phyloP scores from a whole-genome alignment of 2,329 filamentous ascomycete species.

The Fusarium falciforme region DNA sequence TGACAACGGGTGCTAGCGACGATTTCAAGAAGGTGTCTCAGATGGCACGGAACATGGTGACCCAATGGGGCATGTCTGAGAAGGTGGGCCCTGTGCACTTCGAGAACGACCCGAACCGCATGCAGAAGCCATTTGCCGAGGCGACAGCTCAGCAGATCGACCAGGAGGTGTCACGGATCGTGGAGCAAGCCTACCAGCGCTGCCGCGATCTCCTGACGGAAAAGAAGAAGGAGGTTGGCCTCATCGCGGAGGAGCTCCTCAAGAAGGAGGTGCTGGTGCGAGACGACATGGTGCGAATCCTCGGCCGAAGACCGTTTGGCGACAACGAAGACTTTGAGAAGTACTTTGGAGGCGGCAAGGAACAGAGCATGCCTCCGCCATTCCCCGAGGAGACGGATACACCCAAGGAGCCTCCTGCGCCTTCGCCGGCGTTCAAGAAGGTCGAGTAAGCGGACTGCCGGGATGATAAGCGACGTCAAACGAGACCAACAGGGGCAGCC shows the following conservation, averaged over 20 bases:
- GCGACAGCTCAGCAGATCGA: slow-evolving; percentile 94
- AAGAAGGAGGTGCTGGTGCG: slow-evolving; percentile 90
- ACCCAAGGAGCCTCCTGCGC: slow-evolving; percentile 49
- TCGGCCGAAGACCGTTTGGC: slow-evolving; percentile 86
- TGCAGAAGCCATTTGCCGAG: slow-evolving; percentile 97
- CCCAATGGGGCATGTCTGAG: slow-evolving; percentile 98
- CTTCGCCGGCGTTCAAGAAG: slow-evolving; percentile 53
- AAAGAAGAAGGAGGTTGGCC: slow-evolving; percentile 88
- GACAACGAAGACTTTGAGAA: slow-evolving; percentile 91
- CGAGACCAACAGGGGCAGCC: background rate
- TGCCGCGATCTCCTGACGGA: slow-evolving; percentile 85
- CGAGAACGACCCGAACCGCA: slow-evolving; percentile 81
- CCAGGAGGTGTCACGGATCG: slow-evolving; percentile 87
- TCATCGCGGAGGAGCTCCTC: slow-evolving; percentile 93
- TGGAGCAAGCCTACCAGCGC: slow-evolving; percentile 92
- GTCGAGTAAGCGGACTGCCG: slow-evolving; percentile 36
- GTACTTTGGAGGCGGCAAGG: slow-evolving; percentile 80
- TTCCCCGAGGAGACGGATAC: slow-evolving; percentile 60
- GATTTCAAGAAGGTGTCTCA: slow-evolving; percentile 98
- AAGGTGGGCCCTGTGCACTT: slow-evolving; percentile 95
- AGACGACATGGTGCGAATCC: slow-evolving; percentile 90
- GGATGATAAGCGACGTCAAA: slow-evolving; percentile 6
- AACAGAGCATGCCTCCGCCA: slow-evolving; percentile 69
- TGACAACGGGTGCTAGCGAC: slow-evolving; percentile 93
- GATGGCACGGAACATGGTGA: slow-evolving; percentile 98